Evolutionary conservation across 2,329 filamentous ascomycete genomes (phyloP).

Genomic region (Fusarium phyllophilum): DNA sequence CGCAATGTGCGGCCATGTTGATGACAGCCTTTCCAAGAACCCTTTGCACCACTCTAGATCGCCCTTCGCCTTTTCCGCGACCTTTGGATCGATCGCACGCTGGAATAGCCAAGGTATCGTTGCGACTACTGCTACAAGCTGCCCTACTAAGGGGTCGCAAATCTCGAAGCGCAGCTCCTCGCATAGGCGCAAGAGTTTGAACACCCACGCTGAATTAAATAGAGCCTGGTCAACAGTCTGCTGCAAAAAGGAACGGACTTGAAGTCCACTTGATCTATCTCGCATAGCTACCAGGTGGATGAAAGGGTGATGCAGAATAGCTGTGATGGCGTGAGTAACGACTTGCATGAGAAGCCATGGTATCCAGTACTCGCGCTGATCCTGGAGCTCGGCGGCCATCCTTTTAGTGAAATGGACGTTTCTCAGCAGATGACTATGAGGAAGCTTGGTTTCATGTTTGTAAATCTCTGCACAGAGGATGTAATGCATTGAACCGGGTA

Average conservation of each 20-base stretch:
- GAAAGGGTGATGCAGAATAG: constrained; percentile 6
- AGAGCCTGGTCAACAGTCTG: constrained; percentile 1
- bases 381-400: background rate
- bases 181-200: background rate
- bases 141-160: background rate
- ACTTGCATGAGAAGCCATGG: constrained; percentile 12
- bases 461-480: background rate
- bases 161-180: background rate
- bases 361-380: constrained; percentile 4
- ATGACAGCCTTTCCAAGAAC: background rate
- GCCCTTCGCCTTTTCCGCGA: background rate
- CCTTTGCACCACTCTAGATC: constrained; percentile 4
- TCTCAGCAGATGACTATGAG: background rate
- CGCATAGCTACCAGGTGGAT: constrained; percentile 12
- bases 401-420: constrained; percentile 4
- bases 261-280: background rate
- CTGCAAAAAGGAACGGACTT: background rate
- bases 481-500: constrained; percentile 3
- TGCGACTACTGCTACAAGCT: constrained; percentile 15
- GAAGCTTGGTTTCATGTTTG: background rate
- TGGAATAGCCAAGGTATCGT: constrained; percentile 29
- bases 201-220: constrained; percentile 7
- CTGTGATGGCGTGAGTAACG: background rate
- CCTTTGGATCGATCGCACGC: background rate
- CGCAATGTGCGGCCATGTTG: constrained; percentile 21